Conservation (phyloP, 2,329 filamentous ascomycete genomes). For the Aureobasidium sp. region DNA sequence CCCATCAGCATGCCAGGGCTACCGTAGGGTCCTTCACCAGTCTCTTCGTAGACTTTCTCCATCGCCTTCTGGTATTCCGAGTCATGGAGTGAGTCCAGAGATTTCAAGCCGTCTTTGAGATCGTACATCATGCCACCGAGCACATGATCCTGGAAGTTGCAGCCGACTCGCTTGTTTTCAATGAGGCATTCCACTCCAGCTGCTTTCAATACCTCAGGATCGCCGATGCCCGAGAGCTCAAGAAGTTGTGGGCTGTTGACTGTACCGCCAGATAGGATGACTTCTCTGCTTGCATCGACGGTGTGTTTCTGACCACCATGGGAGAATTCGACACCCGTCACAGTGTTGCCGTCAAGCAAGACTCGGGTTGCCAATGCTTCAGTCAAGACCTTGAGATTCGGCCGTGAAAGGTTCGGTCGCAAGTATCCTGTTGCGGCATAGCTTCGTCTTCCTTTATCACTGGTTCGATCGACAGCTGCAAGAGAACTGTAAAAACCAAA, state of each 20-base stretch:
- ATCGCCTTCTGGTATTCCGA: conserved; percentile 31
- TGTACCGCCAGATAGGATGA: conserved; percentile 52
- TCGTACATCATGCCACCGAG: conserved; percentile 27
- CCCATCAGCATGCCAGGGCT: conserved; percentile 32
- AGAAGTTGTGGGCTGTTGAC: conserved; percentile 50
- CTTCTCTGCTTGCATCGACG: conserved; percentile 36
- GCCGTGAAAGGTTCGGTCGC: conserved; percentile 24
- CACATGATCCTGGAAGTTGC: conserved; percentile 43
- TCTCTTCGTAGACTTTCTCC: conserved; percentile 29
- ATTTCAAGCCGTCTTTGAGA: conserved; percentile 25
- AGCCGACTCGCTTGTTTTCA: conserved; percentile 39
- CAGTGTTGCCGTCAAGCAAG: conserved; percentile 24
- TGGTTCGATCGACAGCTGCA: conserved; percentile 28
- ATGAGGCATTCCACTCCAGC: conserved; percentile 38
- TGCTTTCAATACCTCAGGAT: conserved; percentile 33
- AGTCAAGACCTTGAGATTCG: conserved; percentile 28
- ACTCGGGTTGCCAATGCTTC: conserved; percentile 26
- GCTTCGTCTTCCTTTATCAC: conserved; percentile 25
- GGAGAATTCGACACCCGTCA: conserved; percentile 36
- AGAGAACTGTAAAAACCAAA: conserved; percentile 29
- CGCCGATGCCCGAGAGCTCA: conserved; percentile 11
- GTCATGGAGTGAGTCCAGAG: conserved; percentile 30
- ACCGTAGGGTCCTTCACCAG: conserved; percentile 29
- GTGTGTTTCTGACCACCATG: conserved; percentile 31
- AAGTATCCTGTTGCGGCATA: conserved; percentile 30